Evolutionary conservation across 2,329 filamentous ascomycete species (phyloP).

Genomic region (Mycosphaerelloides madeirae): DNA sequence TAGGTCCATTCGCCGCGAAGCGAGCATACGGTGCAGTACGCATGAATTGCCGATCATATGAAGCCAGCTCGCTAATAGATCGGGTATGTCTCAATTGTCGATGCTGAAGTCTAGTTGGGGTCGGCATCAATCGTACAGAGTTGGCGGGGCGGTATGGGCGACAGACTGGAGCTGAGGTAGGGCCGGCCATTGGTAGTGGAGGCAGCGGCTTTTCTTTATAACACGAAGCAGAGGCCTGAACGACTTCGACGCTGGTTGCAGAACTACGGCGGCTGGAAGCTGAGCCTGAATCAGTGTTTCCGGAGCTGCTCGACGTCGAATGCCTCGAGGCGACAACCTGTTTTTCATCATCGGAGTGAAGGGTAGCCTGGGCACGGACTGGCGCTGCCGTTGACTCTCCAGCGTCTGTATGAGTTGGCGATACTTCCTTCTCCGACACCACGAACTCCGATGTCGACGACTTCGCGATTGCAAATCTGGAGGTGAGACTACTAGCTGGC

Average conservation of each 20-base stretch:
- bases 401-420: constrained; percentile 1
- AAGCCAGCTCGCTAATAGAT: constrained; percentile 22
- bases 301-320: constrained; percentile 34
- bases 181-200: constrained; percentile 6
- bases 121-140: neutral
- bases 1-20: constrained; percentile 16
- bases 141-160: neutral
- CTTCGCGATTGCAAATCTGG: constrained; percentile 16
- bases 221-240: constrained; percentile 8
- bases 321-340: constrained; percentile 21
- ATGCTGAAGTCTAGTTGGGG: neutral
- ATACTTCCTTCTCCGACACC: constrained; percentile 8
- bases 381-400: neutral
- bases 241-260: constrained; percentile 21
- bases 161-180: neutral
- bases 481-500: constrained; percentile 15
- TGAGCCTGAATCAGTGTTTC: constrained; percentile 33
- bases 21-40: constrained; percentile 10
- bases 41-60: constrained; percentile 21
- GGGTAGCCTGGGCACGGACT: constrained; percentile 1
- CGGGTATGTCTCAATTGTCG: constrained; percentile 5
- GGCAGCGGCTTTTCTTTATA: constrained; percentile 15
- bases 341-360: constrained; percentile 2
- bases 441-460: constrained; percentile 10
- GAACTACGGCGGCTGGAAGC: constrained; percentile 36